Percentiles rank a stretch among this genome's conserved stretches.
These are phyloP conservation scores for Trichoderma endophyticum DNA, from an alignment of 2,329 filamentous ascomycete genomes.

Conservation along the genomic window DNA sequence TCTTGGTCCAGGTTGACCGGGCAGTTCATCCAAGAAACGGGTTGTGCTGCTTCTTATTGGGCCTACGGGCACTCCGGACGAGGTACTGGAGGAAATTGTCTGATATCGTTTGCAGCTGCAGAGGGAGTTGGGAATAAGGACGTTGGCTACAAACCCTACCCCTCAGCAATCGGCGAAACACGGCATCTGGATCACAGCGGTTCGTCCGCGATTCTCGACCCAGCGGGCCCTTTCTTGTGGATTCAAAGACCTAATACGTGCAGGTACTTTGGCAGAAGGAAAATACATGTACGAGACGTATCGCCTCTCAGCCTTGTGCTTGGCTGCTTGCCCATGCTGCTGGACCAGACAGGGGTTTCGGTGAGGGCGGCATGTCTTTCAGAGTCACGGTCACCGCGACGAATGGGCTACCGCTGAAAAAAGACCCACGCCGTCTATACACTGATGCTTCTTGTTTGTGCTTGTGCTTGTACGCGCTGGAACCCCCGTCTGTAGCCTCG, in stretches of 20 bases:
- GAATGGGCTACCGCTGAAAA: background rate
- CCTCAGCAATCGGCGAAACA: background rate
- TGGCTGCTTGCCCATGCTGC: background rate
- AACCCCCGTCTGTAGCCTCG: background rate
- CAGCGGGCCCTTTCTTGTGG: background rate
- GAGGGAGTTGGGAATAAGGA: background rate
- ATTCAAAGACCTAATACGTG: background rate
- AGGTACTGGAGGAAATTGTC: background rate
- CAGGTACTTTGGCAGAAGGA: background rate
- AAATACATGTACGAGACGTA: background rate
- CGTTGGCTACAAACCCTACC: background rate
- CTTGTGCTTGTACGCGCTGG: background rate
- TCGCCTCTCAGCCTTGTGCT: slow-evolving; percentile 12
- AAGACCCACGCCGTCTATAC: background rate
- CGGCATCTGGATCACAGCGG: background rate
- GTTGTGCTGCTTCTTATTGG: background rate
- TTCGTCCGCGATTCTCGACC: background rate
- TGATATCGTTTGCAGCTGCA: background rate
- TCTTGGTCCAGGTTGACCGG: background rate
- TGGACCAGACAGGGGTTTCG: slow-evolving; percentile 10
- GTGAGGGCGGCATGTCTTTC: background rate
- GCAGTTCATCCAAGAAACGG: background rate
- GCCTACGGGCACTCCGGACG: background rate
- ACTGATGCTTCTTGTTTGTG: background rate
- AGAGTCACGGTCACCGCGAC: background rate